Base-by-base conservation (phyloP, 768 basidiomycete species). In the Mycena amicta region DNA sequence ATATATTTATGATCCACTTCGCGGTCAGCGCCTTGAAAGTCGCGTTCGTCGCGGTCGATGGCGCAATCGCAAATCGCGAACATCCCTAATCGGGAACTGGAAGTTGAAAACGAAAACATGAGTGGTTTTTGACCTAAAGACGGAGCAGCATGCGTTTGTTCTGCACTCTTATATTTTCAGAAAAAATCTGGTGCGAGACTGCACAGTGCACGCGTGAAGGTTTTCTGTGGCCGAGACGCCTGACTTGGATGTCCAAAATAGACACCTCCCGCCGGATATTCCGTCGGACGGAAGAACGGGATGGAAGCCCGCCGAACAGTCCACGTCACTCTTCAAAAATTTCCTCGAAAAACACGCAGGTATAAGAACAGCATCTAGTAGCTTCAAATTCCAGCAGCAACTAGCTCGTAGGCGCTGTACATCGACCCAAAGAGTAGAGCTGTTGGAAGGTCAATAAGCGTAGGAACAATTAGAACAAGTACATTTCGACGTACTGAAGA, bases 371-470 rank as follows among this genome's bases (percentile, higher is more conserved):
- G n/a, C n/a, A n/a, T n/a, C n/a, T n/a, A n/a, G n/a, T n/a, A n/a
- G n/a, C 23, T 45, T 28, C 26, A 62, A 40, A 62, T 39, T 2
- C 53, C 56, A 12, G 26, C 49, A 8, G 50, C 3, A 26, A 62
- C n/a, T 4, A 62, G 51, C 6, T 52, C 8, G 40, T 52, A 62
- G 1, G 47, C 51, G 23, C 33, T 59, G 51, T 56, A 62, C 0
- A 53, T 28, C 23, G 61, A 62, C 12, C 61, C 61, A 3, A 49
- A 26, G 2, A 59, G 1, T 2, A 62, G 46, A 18, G 61, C 61
- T 62, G 45, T 16, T 3, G 25, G 15, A 23, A 23, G 25, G 27
- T 11, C 30, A 33, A 52, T 16, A 55, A 52, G 13, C 6, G 3
- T 30, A 16, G 3, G 5, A 25, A 40, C 11, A 40, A 43, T 26